Evolutionary conservation across 179 eudicot species (phyloP), one percentile per base, ranked within the genome.

Genomic region (Monotropa hypopitys): DNA sequence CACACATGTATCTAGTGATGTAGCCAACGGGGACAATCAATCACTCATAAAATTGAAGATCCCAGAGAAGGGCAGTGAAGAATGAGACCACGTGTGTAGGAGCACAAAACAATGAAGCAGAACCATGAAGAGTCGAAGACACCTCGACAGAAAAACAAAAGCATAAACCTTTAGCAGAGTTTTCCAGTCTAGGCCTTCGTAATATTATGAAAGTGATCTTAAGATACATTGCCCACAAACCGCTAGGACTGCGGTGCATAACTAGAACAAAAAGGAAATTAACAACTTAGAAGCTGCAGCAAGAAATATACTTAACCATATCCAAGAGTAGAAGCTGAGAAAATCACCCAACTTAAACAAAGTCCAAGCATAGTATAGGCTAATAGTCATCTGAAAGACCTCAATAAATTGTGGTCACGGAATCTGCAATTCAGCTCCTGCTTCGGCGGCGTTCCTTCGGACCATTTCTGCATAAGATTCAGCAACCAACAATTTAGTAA

Each of bases 121-220:
- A 84, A 83, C 86, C 90, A 85, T 65, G 94, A 81, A 80, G 90
- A 90, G 63, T 21, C 63, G 63, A 57, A 57, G 32, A 57, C 81
- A 92, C 97, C 97, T 92, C 97, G 83, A 88, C 90, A 92, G 87
- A 92, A 86, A 82, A 92, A 88, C 68, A 30, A 82, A 87, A 88
- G 86, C 88, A 79, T 81, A 85, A 84, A 83, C n/a, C 75, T 88
- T 92, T 84, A 89, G 88, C 85, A 85, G 66, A 80, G 68, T 75
- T 85, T 76, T 70, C 56, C 65, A 70, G 65, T 83, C 76, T 80
- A 73, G 59, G 5, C 54, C 79, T 49, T 81, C 72, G 68, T 70
- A 67, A 81, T 74, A 73, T 63, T 75, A 76, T 51, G 79, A 68
- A 38, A 84, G 74, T 62, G 72, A 88, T 66, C 74, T 49, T 82